phyloP scores from a whole-genome alignment of 2,329 filamentous ascomycete genomes.

The Trichocomaceae sp. region DNA sequence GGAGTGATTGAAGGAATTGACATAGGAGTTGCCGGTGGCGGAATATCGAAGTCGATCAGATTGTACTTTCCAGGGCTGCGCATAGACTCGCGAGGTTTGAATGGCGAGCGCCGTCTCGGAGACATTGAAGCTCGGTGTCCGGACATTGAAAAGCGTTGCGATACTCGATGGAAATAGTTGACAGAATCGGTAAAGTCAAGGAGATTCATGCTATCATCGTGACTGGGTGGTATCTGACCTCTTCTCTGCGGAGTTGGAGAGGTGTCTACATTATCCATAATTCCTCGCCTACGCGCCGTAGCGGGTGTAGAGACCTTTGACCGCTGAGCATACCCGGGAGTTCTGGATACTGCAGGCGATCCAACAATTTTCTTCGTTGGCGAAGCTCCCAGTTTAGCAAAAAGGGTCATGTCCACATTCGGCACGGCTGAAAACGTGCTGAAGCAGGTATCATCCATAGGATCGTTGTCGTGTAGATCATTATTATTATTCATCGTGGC shows the following conservation, averaged over 20 bases:
- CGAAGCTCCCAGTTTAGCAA: slow-evolving; percentile 61
- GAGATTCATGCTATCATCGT: slow-evolving; percentile 64
- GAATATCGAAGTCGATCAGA: slow-evolving; percentile 84
- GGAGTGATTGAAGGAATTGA: slow-evolving; percentile 87
- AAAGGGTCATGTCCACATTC: slow-evolving; percentile 67
- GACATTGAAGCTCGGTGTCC: slow-evolving; percentile 30
- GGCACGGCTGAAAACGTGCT: slow-evolving; percentile 86
- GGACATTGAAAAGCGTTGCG: slow-evolving; percentile 41
- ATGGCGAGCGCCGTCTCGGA: slow-evolving; percentile 37
- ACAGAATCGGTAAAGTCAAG: slow-evolving; percentile 84
- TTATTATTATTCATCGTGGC: slow-evolving; percentile 27
- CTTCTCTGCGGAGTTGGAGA: slow-evolving; percentile 47
- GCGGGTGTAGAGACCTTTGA: slow-evolving; percentile 39
- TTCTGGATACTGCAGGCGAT: slow-evolving; percentile 31
- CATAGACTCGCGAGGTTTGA: slow-evolving; percentile 33
- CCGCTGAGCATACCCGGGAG: slow-evolving; percentile 15
- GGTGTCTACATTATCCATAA: slow-evolving; percentile 24
- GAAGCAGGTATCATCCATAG: slow-evolving; percentile 49
- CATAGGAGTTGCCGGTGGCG: slow-evolving; percentile 85
- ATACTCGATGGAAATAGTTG: slow-evolving; percentile 45
- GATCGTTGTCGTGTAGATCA: slow-evolving; percentile 22
- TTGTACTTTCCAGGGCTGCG: slow-evolving; percentile 52
- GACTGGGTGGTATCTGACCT: slow-evolving; percentile 30
- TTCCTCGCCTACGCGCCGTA: slow-evolving; percentile 37
- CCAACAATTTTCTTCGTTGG: slow-evolving; percentile 46